These are phyloP conservation scores for Herpetospermum pedunculosum DNA, from an alignment of 306 rosid species.

Conservation along the genomic window DNA sequence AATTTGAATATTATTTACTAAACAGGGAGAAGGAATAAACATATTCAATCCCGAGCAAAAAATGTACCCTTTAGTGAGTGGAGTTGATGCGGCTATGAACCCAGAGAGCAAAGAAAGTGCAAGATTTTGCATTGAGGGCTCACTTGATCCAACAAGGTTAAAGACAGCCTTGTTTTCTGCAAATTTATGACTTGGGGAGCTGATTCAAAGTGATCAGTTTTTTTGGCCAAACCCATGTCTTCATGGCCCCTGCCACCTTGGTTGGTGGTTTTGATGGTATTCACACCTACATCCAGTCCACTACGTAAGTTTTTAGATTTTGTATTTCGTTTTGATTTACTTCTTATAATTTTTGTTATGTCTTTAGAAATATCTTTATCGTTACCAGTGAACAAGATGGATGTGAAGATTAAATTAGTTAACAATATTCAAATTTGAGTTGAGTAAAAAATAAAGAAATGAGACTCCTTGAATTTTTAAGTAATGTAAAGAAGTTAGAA, in stretches of 20 bases:
- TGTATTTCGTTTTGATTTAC: too few species aligned
- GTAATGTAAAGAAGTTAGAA: too few species aligned
- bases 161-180: constrained; percentile 59
- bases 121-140: constrained; percentile 16
- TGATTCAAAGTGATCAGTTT: constrained; percentile 41
- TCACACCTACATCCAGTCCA: constrained; percentile 34
- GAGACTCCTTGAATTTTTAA: too few species aligned
- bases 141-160: constrained; percentile 56
- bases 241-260: constrained; percentile 61
- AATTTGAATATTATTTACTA: too few species aligned
- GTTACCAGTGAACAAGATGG: too few species aligned
- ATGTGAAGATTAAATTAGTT: too few species aligned
- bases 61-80: constrained; percentile 49
- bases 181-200: constrained; percentile 26
- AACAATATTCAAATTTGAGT: too few species aligned
- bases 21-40: constrained; percentile 62
- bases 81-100: constrained; percentile 42
- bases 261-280: constrained; percentile 44
- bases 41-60: constrained; percentile 37
- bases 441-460: too few species aligned
- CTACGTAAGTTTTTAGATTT: too few species aligned
- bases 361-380: too few species aligned
- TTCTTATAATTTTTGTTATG: too few species aligned
- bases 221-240: constrained; percentile 46
- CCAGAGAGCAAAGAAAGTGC: constrained; percentile 39